These are phyloP conservation scores for Tricholoma hemisulphureum DNA, from an alignment of 768 basidiomycete species.

Conservation along the genomic window DNA sequence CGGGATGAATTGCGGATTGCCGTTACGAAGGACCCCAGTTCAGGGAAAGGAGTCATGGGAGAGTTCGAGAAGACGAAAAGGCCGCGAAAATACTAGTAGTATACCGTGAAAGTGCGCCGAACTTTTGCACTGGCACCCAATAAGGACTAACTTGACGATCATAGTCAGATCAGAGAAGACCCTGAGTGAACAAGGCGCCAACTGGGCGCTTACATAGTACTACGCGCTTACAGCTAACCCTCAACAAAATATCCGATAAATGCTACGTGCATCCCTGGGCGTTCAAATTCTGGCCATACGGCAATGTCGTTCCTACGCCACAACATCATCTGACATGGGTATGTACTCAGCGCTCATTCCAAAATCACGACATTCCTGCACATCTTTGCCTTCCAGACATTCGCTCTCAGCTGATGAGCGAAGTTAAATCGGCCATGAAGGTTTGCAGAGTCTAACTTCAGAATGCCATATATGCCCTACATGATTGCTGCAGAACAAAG, in stretches of 20 bases:
- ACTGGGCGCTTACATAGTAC: too few species aligned
- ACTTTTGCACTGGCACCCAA: too few species aligned
- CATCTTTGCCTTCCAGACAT: conserved; percentile 40
- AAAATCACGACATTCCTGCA: not conserved
- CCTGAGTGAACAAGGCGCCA: too few species aligned
- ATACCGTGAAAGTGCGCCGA: too few species aligned
- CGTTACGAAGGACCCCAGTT: conserved; percentile 46
- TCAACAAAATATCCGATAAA: too few species aligned
- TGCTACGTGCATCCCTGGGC: not conserved
- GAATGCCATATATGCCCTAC: not conserved
- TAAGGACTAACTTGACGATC: too few species aligned
- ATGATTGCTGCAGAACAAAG: conserved; percentile 44
- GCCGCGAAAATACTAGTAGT: not conserved
- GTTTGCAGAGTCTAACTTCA: conserved; percentile 30
- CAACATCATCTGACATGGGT: not conserved
- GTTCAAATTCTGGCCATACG: not conserved
- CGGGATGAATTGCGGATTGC: conserved; percentile 55
- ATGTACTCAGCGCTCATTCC: not conserved
- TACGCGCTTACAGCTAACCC: too few species aligned
- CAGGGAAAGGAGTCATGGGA: conserved; percentile 40
- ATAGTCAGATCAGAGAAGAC: too few species aligned
- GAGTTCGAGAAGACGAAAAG: not conserved
- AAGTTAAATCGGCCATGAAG: conserved; percentile 70
- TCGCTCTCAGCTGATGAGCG: conserved; percentile 47
- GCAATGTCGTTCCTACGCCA: conserved; percentile 8